These are phyloP conservation scores for Alternaria sp. DNA, from an alignment of 2,329 filamentous ascomycete species.

Conservation along the genomic window DNA sequence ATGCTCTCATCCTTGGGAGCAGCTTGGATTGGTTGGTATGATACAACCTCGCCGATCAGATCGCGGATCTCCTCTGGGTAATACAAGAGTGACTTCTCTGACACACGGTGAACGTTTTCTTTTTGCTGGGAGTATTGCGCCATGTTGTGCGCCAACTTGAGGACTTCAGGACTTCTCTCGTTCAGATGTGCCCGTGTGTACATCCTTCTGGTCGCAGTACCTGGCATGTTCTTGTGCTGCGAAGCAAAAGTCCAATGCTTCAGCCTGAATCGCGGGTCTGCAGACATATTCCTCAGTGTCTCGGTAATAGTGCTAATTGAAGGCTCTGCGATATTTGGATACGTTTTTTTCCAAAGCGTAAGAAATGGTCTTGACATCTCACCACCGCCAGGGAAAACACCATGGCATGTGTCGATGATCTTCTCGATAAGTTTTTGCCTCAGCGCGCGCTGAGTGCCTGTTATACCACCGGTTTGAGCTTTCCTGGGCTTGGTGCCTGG, in stretches of 20 bases:
- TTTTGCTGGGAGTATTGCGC: constrained; percentile 48
- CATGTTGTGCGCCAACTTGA: constrained; percentile 60
- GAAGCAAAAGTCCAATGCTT: constrained; percentile 55
- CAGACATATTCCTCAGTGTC: constrained; percentile 60
- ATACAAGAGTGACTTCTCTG: constrained; percentile 39
- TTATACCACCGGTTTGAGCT: constrained; percentile 13
- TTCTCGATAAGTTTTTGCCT: constrained; percentile 60
- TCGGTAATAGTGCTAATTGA: constrained; percentile 62
- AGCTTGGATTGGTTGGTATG: constrained; percentile 24
- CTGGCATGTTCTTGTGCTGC: constrained; percentile 25
- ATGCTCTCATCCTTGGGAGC: constrained; percentile 43
- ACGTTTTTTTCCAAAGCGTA: constrained; percentile 60
- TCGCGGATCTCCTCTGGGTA: constrained; percentile 44
- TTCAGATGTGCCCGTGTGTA: constrained; percentile 58
- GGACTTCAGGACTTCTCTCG: constrained; percentile 56
- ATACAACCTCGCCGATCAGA: constrained; percentile 32
- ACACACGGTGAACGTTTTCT: constrained; percentile 8
- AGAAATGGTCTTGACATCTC: constrained; percentile 65
- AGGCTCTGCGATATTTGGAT: constrained; percentile 51
- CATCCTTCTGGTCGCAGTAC: constrained; percentile 59
- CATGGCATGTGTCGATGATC: constrained; percentile 62
- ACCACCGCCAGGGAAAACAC: constrained; percentile 63
- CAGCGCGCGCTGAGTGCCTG: constrained; percentile 27
- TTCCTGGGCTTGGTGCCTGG: constrained; percentile 15
- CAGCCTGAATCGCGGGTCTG: constrained; percentile 56